Base-by-base conservation (phyloP, 129 eudicot genomes). In the Tagetes patula region DNA sequence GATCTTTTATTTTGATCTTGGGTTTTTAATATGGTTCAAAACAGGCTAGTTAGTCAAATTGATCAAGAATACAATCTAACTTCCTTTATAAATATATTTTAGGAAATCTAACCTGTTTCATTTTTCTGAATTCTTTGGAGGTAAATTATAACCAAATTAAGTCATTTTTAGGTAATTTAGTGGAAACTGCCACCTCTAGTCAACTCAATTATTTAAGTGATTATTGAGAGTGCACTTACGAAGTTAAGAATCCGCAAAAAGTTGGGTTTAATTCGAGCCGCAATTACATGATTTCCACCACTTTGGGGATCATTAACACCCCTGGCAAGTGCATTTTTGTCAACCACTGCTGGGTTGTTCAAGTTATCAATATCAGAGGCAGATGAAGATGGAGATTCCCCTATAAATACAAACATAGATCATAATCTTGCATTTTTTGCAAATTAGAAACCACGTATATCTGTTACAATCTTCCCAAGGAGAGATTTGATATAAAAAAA, bases 301-400 rank as follows among this genome's bases (percentile, higher is more conserved):
- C 82, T 83, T 82, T 94, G 96, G 60, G 94, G 96, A 75, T 96
- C 90, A 61, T 61, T 80, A 32, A 79, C 85, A 71, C 83, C 88
- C 84, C 83, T 94, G 71, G 85, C 70, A 59, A 75, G 41, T 81
- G 85, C 79, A 83, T 72, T 82, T 79, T 86, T 94, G 81, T 91
- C 99, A 36, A 80, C 59, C 3, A 80, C 84, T 8, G 83, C 79
- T 71, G 85, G 87, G 71, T 88, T 87, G 87, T 85, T 91, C 69
- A 91, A 85, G 87, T 95, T 95, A 85, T 95, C 99, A 48, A 95
- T 79, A 77, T 95, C 99, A 49, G 99, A 95, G 67, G 97, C 97
- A 62, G 99, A 95, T 20, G 99, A 95, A 73, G 97, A 91, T 47
- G 99, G 99, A 60, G 97, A 95, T 75, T 95, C 99, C 50, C 96